Conservation (phyloP, 768 basidiomycete species). For the Mycena metata region DNA sequence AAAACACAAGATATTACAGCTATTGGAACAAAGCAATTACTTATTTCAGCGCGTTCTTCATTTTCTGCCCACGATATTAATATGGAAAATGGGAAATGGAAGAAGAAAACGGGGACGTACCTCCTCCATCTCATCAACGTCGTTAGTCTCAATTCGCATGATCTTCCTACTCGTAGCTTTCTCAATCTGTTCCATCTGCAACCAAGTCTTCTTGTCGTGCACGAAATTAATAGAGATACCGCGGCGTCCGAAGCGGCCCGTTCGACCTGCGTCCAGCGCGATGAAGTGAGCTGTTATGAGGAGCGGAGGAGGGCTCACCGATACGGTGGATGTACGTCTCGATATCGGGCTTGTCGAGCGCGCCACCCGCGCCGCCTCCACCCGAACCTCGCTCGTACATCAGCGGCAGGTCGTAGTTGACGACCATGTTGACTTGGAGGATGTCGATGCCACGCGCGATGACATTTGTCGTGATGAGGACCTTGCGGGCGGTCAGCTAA, state of each 20-base stretch:
- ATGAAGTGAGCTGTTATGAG: conserved; percentile 6
- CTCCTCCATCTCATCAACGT: conserved; percentile 95
- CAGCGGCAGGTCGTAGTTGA: conserved; percentile 96
- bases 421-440: conserved; percentile 99
- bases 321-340: conserved; percentile 99
- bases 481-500: conserved; percentile 45
- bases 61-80: conserved; percentile 63
- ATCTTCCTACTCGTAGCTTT: conserved; percentile 83
- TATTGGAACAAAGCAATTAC: conserved; percentile 47
- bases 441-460: conserved; percentile 99
- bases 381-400: conserved; percentile 76
- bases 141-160: conserved; percentile 87
- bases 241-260: conserved; percentile 97
- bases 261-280: conserved; percentile 75
- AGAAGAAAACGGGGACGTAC: conserved; percentile 57
- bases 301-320: conserved; percentile 62
- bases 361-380: conserved; percentile 52
- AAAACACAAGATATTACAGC: conserved; percentile 35
- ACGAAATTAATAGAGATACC: conserved; percentile 99
- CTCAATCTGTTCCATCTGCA: conserved; percentile 93
- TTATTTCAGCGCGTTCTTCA: conserved; percentile 88
- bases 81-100: background rate
- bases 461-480: conserved; percentile 97
- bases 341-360: conserved; percentile 76
- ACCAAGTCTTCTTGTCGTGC: conserved; percentile 88